These are phyloP conservation scores for Kwoniella shivajii DNA, from an alignment of 1,284 basidiomycete species.

Conservation along the genomic window DNA sequence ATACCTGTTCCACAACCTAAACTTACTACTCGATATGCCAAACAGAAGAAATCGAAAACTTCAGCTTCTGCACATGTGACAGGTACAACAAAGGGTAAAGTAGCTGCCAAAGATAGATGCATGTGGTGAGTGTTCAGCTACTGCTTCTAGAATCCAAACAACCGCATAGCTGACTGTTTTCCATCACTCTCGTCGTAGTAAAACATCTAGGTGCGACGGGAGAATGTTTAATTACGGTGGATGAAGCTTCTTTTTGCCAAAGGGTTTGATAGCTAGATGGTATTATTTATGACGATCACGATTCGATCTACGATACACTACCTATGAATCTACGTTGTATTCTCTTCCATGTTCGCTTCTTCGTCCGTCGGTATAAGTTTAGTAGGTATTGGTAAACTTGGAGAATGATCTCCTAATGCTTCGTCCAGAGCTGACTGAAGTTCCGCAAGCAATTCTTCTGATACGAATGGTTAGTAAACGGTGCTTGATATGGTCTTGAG, in stretches of 20 bases:
- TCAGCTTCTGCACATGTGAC: conserved; percentile 21
- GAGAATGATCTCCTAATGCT: conserved; percentile 25
- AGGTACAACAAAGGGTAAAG: conserved; percentile 7
- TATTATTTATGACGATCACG: too few species aligned
- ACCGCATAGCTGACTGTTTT: background rate
- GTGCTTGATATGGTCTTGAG: background rate
- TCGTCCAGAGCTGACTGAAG: conserved; percentile 39
- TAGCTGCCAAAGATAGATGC: conserved; percentile 15
- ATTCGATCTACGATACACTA: background rate
- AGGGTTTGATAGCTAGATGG: too few species aligned
- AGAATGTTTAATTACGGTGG: conserved; percentile 22
- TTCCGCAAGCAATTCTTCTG: conserved; percentile 44
- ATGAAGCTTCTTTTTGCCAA: background rate
- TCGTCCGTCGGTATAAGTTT: background rate
- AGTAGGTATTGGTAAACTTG: background rate
- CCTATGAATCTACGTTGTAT: background rate
- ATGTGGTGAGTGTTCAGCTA: conserved; percentile 12
- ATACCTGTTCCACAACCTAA: conserved; percentile 3
- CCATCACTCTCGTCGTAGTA: background rate
- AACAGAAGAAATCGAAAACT: conserved; percentile 19
- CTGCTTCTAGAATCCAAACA: too few species aligned
- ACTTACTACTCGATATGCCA: conserved; percentile 7
- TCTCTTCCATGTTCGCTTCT: background rate
- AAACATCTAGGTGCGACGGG: conserved; percentile 17
- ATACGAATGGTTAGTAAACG: background rate